phyloP scores from a whole-genome alignment of 2,329 filamentous ascomycete species.

The Mycogone perniciosa region DNA sequence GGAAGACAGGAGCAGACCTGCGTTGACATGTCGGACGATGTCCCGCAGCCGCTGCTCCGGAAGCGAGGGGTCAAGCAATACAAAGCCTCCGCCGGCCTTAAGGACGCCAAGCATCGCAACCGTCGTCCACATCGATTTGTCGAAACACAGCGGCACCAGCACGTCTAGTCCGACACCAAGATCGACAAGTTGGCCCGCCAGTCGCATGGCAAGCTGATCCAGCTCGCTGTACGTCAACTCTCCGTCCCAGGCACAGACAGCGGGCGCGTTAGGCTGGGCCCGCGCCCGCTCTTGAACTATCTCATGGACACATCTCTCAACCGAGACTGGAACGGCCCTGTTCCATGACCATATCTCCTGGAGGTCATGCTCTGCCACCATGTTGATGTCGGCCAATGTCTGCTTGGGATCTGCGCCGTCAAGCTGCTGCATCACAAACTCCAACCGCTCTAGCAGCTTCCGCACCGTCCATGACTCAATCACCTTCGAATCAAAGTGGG shows the following conservation, averaged over 20 bases:
- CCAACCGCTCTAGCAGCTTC: neutral
- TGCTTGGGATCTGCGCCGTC: neutral
- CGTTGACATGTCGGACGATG: neutral
- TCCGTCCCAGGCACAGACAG: conserved; percentile 20
- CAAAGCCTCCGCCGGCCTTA: conserved; percentile 4
- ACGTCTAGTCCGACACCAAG: conserved; percentile 20
- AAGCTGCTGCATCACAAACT: neutral
- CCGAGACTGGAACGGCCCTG: neutral
- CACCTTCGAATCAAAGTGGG: neutral
- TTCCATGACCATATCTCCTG: conserved; percentile 4
- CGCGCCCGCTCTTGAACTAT: neutral
- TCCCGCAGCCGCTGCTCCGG: neutral
- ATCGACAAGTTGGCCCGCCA: neutral
- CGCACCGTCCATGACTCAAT: neutral
- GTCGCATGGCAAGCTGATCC: conserved; percentile 3
- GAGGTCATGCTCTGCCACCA: neutral
- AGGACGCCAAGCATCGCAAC: conserved; percentile 15
- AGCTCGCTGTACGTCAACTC: conserved; percentile 18
- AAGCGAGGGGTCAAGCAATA: neutral
- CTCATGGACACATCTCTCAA: conserved; percentile 2
- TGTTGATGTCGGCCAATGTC: neutral
- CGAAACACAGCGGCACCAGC: conserved; percentile 13
- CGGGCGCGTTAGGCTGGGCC: conserved; percentile 6
- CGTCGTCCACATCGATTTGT: conserved; percentile 14
- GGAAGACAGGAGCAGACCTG: neutral